These are phyloP conservation scores for Stylonectria norvegica DNA, from an alignment of 2,329 filamentous ascomycete species.

Conservation along the genomic window DNA sequence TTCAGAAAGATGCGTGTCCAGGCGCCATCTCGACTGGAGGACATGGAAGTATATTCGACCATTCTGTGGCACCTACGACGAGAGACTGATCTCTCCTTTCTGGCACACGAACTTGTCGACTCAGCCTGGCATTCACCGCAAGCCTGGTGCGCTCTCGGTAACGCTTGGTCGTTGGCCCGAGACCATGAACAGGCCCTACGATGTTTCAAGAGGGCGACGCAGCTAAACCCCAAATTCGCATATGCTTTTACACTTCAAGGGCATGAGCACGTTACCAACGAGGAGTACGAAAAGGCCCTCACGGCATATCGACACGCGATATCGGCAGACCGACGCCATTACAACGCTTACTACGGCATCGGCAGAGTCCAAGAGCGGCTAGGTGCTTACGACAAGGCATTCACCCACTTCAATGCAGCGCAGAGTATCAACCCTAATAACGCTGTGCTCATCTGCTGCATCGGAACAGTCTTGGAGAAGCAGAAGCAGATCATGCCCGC, in stretches of 20 bases:
- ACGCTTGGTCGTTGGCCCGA: slow-evolving; percentile 86
- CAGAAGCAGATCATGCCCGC: slow-evolving; percentile 78
- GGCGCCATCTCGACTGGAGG: slow-evolving; percentile 78
- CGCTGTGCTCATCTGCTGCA: slow-evolving; percentile 85
- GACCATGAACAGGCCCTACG: slow-evolving; percentile 93
- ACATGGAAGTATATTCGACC: slow-evolving; percentile 98
- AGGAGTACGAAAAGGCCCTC: slow-evolving; percentile 94
- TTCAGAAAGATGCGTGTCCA: slow-evolving; percentile 77
- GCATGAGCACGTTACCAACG: slow-evolving; percentile 91
- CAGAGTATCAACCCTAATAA: slow-evolving; percentile 91
- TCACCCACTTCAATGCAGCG: slow-evolving; percentile 86
- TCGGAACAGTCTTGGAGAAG: slow-evolving; percentile 85
- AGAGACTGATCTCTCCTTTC: slow-evolving; percentile 85
- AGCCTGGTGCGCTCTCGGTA: slow-evolving; percentile 93
- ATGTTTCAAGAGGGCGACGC: slow-evolving; percentile 92
- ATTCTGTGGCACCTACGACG: slow-evolving; percentile 98
- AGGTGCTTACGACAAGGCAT: slow-evolving; percentile 86
- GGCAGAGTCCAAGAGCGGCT: slow-evolving; percentile 82
- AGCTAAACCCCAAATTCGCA: slow-evolving; percentile 84
- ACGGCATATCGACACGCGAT: slow-evolving; percentile 84
- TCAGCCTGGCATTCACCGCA: slow-evolving; percentile 85
- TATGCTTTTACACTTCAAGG: slow-evolving; percentile 96
- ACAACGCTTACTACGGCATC: slow-evolving; percentile 97
- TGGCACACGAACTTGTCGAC: slow-evolving; percentile 87
- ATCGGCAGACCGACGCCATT: slow-evolving; percentile 81